A percentile compares a stretch with the other conserved stretches of the same genome.
phyloP scores from a whole-genome alignment of 306 rosid species.

The Leucaena leucocephala region DNA sequence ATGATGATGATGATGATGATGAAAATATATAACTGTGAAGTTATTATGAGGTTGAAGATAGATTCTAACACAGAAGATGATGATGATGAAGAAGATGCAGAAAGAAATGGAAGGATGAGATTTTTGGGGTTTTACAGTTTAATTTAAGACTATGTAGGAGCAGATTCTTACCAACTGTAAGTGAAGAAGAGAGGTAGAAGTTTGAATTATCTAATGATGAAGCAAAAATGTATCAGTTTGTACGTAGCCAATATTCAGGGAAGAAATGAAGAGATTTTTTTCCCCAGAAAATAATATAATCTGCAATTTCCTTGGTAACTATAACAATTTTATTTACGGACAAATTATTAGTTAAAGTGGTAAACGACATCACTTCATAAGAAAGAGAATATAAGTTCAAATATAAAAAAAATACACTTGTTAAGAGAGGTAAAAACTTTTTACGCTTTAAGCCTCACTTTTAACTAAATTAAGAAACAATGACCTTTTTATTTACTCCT shows the following conservation, averaged over 20 bases:
- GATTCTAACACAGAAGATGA: background rate
- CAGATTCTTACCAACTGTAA: conserved; percentile 40
- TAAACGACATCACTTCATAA: too few relatives aligned
- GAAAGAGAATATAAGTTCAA: too few relatives aligned
- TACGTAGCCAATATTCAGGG: conserved; percentile 30
- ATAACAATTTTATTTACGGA: too few relatives aligned
- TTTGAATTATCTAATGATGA: conserved; percentile 21
- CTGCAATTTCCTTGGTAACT: background rate
- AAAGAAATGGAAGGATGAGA: conserved; percentile 33
- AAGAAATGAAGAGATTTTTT: conserved; percentile 43
- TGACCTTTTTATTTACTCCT: too few relatives aligned
- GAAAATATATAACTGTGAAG: too few relatives aligned
- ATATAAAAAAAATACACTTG: too few relatives aligned
- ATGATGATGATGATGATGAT: background rate
- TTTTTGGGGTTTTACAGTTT: background rate
- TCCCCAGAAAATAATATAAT: conserved; percentile 9
- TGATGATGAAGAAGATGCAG: background rate
- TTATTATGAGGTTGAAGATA: background rate
- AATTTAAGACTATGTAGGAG: conserved; percentile 25
- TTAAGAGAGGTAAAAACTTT: too few relatives aligned
- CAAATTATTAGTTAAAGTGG: too few relatives aligned
- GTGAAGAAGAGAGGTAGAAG: conserved; percentile 37
- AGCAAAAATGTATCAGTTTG: background rate
- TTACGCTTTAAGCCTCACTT: too few relatives aligned
- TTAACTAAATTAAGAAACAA: too few relatives aligned